Base-by-base conservation (phyloP, 495 filamentous ascomycete species). In the Cryomyces minteri region DNA sequence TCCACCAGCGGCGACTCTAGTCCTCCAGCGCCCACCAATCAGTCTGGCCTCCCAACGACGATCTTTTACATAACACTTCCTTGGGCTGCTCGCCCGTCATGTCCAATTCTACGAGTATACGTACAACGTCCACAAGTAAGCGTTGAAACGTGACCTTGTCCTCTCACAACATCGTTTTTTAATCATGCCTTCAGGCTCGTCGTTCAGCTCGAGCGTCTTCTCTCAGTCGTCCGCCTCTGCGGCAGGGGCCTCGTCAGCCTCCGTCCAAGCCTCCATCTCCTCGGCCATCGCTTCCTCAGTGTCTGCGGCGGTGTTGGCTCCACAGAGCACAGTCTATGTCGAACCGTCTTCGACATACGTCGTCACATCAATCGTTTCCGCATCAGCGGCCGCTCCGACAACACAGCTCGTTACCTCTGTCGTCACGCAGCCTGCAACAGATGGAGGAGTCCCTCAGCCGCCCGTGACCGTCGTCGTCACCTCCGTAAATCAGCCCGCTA, bases 321-420 rank as follows among this genome's bases (percentile, higher is more conserved):
- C 46, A 8, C 18, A 25, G 2, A 44, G 40, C 40, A 43, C 49
- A n/a, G 48, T 52, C n/a, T 40, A 39, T 42, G 31, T 5, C 12
- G 28, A 41, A 31, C 40, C 40, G 34, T 14, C 32, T 7, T 43
- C 40, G 10, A 31, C 37, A 6, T 11, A 40, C 12, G 30, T 44
- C 8, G 41, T 49, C 25, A 61, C 52, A 9, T 56, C 57, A 5
- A 42, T 45, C 14, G 40, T 50, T 11, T 50, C 53, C 34, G 57
- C 55, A 6, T 51, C 60, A 1, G 43, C 52, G 29, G n/a, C 31
- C 0, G 36, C 58, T n/a, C 59, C 55, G n/a, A 51, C 54, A 8
- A 59, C 59, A 14, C 31, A 53, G 34, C 18, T 61, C 46, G 40
- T 62, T 41, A 62, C 59, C 6, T 59, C 57, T 2, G 41, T 58